Conservation (phyloP, 805 yeast genomes). For the Naumovozyma dairenensis region DNA sequence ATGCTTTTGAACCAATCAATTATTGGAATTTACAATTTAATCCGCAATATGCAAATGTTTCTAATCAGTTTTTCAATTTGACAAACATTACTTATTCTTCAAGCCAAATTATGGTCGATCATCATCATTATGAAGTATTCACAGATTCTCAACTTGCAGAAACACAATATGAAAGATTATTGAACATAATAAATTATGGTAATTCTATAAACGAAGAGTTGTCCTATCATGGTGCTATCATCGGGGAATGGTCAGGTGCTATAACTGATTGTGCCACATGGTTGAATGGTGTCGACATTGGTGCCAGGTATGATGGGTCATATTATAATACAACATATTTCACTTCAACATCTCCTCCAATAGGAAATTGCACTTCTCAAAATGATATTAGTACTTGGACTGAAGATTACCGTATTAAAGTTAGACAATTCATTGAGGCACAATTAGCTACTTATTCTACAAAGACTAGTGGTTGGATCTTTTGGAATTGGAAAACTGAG, state of each 20-base stretch:
- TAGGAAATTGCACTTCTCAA: slow-evolving; percentile 38
- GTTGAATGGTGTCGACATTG: slow-evolving; percentile 60
- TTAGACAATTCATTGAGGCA: slow-evolving; percentile 48
- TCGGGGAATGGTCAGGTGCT: slow-evolving; percentile 67
- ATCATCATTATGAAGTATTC: slow-evolving; percentile 87
- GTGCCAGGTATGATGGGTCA: slow-evolving; percentile 52
- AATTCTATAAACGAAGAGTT: slow-evolving; percentile 27
- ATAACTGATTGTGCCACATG: slow-evolving; percentile 62
- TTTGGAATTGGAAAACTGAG: slow-evolving; percentile 67
- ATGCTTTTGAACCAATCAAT: slow-evolving; percentile 49
- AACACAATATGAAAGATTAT: slow-evolving; percentile 26
- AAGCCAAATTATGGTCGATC: slow-evolving; percentile 64
- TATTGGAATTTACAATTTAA: slow-evolving; percentile 44
- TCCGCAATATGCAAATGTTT: slow-evolving; percentile 21
- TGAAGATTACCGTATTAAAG: slow-evolving; percentile 32
- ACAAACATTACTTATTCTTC: slow-evolving; percentile 33
- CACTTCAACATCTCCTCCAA: slow-evolving; percentile 10
- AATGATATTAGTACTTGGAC: slow-evolving; percentile 34
- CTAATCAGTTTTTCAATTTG: slow-evolving; percentile 30
- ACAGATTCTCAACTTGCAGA: slow-evolving; percentile 48
- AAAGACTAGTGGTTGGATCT: slow-evolving; percentile 50
- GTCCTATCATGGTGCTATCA: slow-evolving; percentile 38
- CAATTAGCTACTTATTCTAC: slow-evolving; percentile 45
- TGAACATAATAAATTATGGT: slow-evolving; percentile 28
- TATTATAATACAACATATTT: slow-evolving; percentile 23